phyloP scores from a whole-genome alignment of 352 stramenopile species.

The Peronospora destructor region DNA sequence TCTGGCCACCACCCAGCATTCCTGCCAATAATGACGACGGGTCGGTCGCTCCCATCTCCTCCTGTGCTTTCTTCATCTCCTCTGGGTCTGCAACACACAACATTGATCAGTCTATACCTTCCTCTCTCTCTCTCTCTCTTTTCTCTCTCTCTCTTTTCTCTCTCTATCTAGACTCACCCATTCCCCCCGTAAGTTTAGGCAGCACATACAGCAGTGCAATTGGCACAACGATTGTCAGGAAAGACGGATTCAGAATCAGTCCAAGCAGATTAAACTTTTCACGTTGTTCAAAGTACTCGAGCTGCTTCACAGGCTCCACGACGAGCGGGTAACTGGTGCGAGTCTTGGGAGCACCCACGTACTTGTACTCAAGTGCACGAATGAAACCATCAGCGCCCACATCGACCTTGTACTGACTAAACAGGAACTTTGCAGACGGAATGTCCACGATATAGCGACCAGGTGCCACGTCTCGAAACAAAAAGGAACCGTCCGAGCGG shows the following conservation, averaged over 20 bases:
- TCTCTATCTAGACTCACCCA: slow-evolving; percentile 43
- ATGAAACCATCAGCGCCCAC: slow-evolving; percentile 45
- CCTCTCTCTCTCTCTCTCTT: too few relatives aligned
- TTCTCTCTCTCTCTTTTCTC: not conserved
- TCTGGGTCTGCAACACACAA: slow-evolving; percentile 49
- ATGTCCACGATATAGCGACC: slow-evolving; percentile 77
- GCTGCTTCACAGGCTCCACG: slow-evolving; percentile 54
- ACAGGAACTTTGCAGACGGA: slow-evolving; percentile 54
- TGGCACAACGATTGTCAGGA: slow-evolving; percentile 69
- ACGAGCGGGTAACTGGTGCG: slow-evolving; percentile 55
- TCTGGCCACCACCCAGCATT: slow-evolving; percentile 61
- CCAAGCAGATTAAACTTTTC: slow-evolving; percentile 77
- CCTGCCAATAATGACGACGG: slow-evolving; percentile 56
- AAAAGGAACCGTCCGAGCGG: slow-evolving; percentile 55
- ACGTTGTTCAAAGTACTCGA: slow-evolving; percentile 79
- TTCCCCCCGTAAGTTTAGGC: slow-evolving; percentile 71
- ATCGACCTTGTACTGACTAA: slow-evolving; percentile 69
- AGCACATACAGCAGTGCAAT: slow-evolving; percentile 75
- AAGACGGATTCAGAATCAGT: slow-evolving; percentile 76
- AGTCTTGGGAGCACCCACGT: slow-evolving; percentile 58
- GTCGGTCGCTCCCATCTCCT: slow-evolving; percentile 72
- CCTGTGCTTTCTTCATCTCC: slow-evolving; percentile 83
- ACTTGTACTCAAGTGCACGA: slow-evolving; percentile 74
- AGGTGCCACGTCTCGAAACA: slow-evolving; percentile 62
- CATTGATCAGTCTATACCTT: not conserved